Evolutionary conservation across 164 flowering plant genomes (phyloP).

Genomic region (Aristolochia contorta): DNA sequence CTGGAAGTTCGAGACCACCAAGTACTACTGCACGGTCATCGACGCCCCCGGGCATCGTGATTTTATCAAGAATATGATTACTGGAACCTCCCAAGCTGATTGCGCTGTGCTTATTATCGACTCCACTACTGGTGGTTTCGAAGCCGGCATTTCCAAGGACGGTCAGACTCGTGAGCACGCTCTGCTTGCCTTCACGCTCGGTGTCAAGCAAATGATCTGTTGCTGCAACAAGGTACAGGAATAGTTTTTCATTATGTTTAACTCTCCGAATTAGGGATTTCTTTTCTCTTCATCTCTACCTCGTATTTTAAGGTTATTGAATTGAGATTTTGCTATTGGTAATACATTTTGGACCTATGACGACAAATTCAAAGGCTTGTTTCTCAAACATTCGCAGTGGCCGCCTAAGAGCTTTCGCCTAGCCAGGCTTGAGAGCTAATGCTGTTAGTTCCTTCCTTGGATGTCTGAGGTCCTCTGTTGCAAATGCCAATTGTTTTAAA

Average conservation of each 20-base stretch:
- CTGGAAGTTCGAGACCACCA: constrained; percentile 83
- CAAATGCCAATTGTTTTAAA: no score
- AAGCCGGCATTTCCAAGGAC: constrained; percentile 83
- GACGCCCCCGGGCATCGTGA: constrained; percentile 89
- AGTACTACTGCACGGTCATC: constrained; percentile 79
- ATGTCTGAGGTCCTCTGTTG: constrained; percentile 3
- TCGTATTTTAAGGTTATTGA: no score
- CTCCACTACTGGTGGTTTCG: constrained; percentile 86
- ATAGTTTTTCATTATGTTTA: not conserved
- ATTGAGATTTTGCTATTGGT: no score
- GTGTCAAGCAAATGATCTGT: constrained; percentile 80
- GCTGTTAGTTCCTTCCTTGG: constrained; percentile 13
- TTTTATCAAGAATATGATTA: constrained; percentile 84
- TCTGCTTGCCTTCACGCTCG: constrained; percentile 66
- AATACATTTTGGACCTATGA: constrained; percentile 8
- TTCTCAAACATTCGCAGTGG: constrained; percentile 74
- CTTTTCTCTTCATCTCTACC: no score
- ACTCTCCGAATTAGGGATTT: not conserved
- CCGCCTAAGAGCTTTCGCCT: constrained; percentile 65
- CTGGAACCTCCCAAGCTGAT: constrained; percentile 81
- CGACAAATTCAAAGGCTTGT: constrained; percentile 38
- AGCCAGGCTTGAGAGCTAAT: constrained; percentile 13
- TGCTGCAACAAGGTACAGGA: constrained; percentile 61
- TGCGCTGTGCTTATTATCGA: constrained; percentile 73
- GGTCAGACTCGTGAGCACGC: constrained; percentile 91